Base-by-base conservation (phyloP, 2,329 filamentous ascomycete species). In the Penicillium sp. region DNA sequence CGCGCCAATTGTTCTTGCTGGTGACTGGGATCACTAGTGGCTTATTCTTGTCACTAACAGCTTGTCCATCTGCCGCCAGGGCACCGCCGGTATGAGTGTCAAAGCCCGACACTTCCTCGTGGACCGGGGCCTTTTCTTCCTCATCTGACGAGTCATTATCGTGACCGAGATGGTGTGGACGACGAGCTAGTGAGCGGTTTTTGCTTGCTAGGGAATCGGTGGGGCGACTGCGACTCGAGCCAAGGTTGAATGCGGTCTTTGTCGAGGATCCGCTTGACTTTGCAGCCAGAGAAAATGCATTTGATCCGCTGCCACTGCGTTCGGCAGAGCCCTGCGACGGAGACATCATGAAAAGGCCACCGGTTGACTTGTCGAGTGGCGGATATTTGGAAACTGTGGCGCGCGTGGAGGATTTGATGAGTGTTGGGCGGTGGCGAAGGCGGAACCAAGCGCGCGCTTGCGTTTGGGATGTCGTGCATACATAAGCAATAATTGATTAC, bases 21-120 rank as follows among this genome's bases (percentile, higher is more conserved):
- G 86, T 84, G 44, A 88, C 84, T 56, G 85, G 82, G 20, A 79
- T 78, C 56, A 90, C 87, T 69, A 88, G 77, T 48, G 83, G 79
- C 56, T 82, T 71, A 26, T 65, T 64, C 69, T 70, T 52, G 55
- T 69, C 45, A 45, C 65, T 45, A 6, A 52, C 44, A 13, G 43
- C 41, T 13, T 48, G 33, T 18, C 46, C 32, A 66, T 77, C 41
- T 62, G 51, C 56, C 3, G 57, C 51, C 27, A 69, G 63, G 2
- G 59, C 63, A 14, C 54, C 61, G 13, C 66, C 66, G 1, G 64
- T 63, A 26, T 51, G 56, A 2, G 63, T 63, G 56, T 78, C 74
- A 54, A 76, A 79, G 17, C 74, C 74, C 4, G 71, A 70, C 15
- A 79, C 74, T 34, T 63, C 64, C 50, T 76, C 67, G 10, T 59